phyloP scores from a whole-genome alignment of 2,329 filamentous ascomycete species.

The Peltaster fructicola region DNA sequence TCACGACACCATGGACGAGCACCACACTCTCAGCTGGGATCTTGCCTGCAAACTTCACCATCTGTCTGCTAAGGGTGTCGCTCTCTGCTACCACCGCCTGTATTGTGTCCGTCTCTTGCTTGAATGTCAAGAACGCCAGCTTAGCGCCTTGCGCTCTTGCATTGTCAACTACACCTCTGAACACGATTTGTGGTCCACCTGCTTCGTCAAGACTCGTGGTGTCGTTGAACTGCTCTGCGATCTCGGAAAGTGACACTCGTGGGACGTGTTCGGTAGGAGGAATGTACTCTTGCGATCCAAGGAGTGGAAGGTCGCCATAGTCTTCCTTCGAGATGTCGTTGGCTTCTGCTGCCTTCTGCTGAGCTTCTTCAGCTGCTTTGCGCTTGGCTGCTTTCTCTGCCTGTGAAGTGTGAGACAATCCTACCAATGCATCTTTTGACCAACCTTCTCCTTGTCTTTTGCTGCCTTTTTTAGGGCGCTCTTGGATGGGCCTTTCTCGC shows the following conservation, averaged over 20 bases:
- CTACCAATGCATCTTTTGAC: background rate
- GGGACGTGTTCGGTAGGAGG: constrained; percentile 32
- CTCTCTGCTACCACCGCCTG: constrained; percentile 60
- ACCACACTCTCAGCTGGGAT: constrained; percentile 70
- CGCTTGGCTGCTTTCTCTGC: constrained; percentile 48
- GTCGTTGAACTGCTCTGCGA: constrained; percentile 46
- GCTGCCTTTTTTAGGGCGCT: constrained; percentile 73
- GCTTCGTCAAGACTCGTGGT: constrained; percentile 26
- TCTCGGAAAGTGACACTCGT: constrained; percentile 41
- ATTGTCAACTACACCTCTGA: constrained; percentile 75
- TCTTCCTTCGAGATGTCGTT: constrained; percentile 53
- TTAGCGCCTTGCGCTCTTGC: constrained; percentile 76
- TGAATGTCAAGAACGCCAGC: constrained; percentile 76
- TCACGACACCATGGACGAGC: constrained; percentile 59
- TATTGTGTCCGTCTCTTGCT: constrained; percentile 57
- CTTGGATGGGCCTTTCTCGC: constrained; percentile 44
- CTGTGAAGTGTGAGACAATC: constrained; percentile 5
- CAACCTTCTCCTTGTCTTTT: constrained; percentile 77
- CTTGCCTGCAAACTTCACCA: constrained; percentile 79
- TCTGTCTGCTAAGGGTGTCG: constrained; percentile 51
- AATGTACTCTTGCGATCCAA: constrained; percentile 34
- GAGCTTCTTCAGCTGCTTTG: constrained; percentile 48
- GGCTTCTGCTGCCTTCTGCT: constrained; percentile 50
- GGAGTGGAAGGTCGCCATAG: constrained; percentile 54
- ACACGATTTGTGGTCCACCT: constrained; percentile 41